Base-by-base conservation (phyloP, 495 filamentous ascomycete species). In the Xylaria sp. region DNA sequence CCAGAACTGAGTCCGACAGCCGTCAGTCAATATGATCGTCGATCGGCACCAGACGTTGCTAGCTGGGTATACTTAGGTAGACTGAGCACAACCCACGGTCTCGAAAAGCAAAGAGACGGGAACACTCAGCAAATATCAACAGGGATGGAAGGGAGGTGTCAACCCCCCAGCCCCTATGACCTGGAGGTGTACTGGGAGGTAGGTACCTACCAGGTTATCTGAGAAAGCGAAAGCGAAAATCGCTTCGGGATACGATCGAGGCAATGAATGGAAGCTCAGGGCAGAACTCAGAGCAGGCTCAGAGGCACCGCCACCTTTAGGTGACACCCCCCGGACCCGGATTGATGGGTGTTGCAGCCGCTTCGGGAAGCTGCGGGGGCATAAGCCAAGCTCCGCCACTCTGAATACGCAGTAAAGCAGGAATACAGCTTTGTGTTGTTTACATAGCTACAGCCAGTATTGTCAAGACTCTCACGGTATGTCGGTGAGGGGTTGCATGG, bases 351-450 rank as follows among this genome's bases (percentile, higher is more conserved):
- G 57, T 59, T 59, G 57, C 31, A 59, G 57, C 57, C 57, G 57
- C 57, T 59, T 59, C 57, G 57, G 19, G 57, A 40, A 37, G 29
- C 57, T 59, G 57, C 33, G 35, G 59, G 59, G 59, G 37, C 35
- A 8, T 43, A 62, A 62, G 35, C 59, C n/a, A 41, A 41, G 35
- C 59, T 62, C 59, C 59, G 59, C 59, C 59, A 62, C 59, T 43
- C 43, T n/a, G n/a, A 37, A 43, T 43, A 43, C 59, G 21, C 59
- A 33, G 59, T 62, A 37, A 21, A 59, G 57, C 31, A 59, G 26
- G 57, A 59, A 37, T n/a, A 37, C 55, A 29, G 29, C n/a, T 12
- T 21, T 17, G 14, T 3, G n/a, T 11, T 26, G 48, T 11, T 37
- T 4, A 8, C 8, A 4, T 37, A 37, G 8, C 4, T 8, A 37